Evolutionary conservation across 345 rosid species (phyloP).

Genomic region (Eucalyptus curtisii): DNA sequence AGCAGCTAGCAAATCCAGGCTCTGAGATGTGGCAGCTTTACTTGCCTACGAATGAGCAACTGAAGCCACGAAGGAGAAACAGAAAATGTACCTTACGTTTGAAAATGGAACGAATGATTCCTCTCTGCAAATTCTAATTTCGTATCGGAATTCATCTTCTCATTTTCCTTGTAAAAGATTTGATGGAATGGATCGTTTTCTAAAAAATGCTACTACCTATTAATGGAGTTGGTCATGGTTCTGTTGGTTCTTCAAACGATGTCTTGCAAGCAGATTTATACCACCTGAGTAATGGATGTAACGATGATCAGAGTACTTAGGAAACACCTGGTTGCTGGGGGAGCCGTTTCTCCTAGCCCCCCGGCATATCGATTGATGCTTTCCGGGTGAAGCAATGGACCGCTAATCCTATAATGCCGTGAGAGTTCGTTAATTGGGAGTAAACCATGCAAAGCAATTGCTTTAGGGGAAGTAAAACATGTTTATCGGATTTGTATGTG

Average conservation of each 20-base stretch:
- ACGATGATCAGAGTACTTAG: not conserved
- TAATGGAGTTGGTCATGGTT: not conserved
- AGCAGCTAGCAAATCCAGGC: not conserved
- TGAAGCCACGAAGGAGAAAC: not conserved
- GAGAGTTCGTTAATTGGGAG: not conserved
- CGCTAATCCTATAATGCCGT: not conserved
- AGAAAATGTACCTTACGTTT: not conserved
- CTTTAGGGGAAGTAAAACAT: not conserved
- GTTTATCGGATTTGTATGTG: not conserved
- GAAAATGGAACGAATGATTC: not conserved
- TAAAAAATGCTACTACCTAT: not conserved
- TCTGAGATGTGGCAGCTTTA: not conserved
- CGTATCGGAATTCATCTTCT: not conserved
- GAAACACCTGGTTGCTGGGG: not conserved
- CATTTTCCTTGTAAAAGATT: not conserved
- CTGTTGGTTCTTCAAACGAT: not conserved
- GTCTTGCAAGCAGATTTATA: not conserved
- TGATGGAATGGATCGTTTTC: not conserved
- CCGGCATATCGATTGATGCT: not conserved
- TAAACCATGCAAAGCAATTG: not conserved
- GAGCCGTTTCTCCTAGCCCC: not conserved
- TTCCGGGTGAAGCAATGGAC: not conserved
- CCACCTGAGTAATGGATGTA: not conserved
- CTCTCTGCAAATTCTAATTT: not conserved
- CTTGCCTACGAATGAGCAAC: not conserved